phyloP scores from a whole-genome alignment of 805 yeast genomes.

The Lipomyces sp. region DNA sequence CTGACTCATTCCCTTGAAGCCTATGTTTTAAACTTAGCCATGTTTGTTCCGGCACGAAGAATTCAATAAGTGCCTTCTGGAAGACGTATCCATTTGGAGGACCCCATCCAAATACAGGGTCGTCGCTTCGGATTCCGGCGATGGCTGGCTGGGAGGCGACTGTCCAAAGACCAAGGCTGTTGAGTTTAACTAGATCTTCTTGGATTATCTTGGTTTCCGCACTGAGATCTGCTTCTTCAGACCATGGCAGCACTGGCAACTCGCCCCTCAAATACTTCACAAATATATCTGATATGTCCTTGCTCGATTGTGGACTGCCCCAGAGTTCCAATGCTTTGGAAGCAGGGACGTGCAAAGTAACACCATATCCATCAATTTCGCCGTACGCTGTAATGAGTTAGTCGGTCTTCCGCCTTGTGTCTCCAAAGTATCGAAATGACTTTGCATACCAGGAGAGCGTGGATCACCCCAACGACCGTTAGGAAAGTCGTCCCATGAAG shows the following conservation, averaged over 20 bases:
- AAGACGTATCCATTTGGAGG: slow-evolving; percentile 83
- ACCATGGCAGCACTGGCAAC: slow-evolving; percentile 80
- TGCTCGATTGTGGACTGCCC: slow-evolving; percentile 68
- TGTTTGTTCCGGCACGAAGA: slow-evolving; percentile 67
- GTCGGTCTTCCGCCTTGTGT: not conserved
- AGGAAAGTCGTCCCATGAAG: slow-evolving; percentile 91
- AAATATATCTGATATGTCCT: slow-evolving; percentile 63
- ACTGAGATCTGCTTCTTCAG: slow-evolving; percentile 68
- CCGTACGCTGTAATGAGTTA: slow-evolving; percentile 84
- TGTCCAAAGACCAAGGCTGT: slow-evolving; percentile 67
- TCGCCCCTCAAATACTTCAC: slow-evolving; percentile 68
- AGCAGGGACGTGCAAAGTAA: slow-evolving; percentile 69
- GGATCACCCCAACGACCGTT: slow-evolving; percentile 99
- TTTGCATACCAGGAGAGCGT: slow-evolving; percentile 95
- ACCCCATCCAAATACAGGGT: slow-evolving; percentile 96
- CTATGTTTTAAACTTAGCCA: slow-evolving; percentile 64
- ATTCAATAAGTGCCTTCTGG: slow-evolving; percentile 91
- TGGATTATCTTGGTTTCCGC: slow-evolving; percentile 92
- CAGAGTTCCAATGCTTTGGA: slow-evolving; percentile 76
- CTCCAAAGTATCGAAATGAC: slow-evolving; percentile 41
- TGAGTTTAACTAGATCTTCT: slow-evolving; percentile 79
- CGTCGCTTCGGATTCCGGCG: slow-evolving; percentile 72
- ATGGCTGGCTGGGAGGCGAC: slow-evolving; percentile 96
- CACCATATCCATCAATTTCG: slow-evolving; percentile 97
- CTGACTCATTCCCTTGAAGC: slow-evolving; percentile 40